Percentiles rank a stretch among this genome's conserved stretches.
Evolutionary conservation across 2,329 filamentous ascomycete species (phyloP).

Genomic region (Pseudopyrenochaeta lycopersici): DNA sequence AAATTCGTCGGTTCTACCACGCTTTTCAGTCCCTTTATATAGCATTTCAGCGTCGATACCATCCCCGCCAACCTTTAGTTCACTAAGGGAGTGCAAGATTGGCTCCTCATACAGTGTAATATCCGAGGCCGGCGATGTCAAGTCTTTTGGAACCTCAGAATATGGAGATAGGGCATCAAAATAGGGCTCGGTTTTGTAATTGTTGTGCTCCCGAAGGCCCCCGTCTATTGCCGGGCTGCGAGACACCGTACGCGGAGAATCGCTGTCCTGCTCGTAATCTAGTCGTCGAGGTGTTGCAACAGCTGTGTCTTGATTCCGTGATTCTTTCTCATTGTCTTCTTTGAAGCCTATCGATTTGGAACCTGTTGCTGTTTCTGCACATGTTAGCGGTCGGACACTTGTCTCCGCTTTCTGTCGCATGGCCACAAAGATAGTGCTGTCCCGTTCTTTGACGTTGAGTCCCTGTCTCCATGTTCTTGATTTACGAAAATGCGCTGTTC

Average conservation of each 20-base stretch:
- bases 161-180: not conserved
- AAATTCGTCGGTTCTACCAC: too few relatives aligned
- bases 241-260: not conserved
- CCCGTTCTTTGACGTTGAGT: not conserved
- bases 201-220: not conserved
- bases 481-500: conserved; percentile 3
- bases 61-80: not conserved
- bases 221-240: not conserved
- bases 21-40: not conserved
- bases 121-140: conserved; percentile 15
- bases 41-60: not conserved
- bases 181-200: conserved; percentile 2
- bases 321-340: not conserved
- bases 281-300: not conserved
- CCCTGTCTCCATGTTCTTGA: conserved; percentile 7
- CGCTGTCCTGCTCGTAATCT: not conserved
- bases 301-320: not conserved
- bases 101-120: conserved; percentile 15
- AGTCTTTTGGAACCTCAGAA: not conserved
- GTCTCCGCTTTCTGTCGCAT: conserved; percentile 7
- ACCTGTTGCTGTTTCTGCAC: not conserved
- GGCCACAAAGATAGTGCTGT: conserved; percentile 9
- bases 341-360: not conserved
- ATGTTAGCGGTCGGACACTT: not conserved
- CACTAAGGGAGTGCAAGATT: not conserved